Conservation (phyloP, 352 stramenopile species). For the Pythium rhizo-oryzae region DNA sequence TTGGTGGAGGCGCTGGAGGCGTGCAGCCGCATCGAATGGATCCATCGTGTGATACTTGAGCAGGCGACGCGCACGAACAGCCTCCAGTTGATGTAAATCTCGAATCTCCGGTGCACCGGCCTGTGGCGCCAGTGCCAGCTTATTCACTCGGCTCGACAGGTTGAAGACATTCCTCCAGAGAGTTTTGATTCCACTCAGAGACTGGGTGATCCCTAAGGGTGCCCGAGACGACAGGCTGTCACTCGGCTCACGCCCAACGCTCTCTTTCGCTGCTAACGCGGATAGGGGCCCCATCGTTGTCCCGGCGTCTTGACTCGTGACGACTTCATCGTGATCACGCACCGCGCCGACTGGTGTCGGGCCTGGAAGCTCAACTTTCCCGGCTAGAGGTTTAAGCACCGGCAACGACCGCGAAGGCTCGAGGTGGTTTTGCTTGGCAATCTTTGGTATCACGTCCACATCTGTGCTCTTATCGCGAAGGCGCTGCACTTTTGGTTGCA, state of each 20-base stretch:
- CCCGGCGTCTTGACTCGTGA: too few relatives aligned
- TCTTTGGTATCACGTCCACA: not conserved
- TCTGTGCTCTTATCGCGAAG: not conserved
- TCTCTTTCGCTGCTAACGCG: not conserved
- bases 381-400: not conserved
- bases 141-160: constrained; percentile 5
- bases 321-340: too few relatives aligned
- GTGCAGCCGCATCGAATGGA: constrained; percentile 36
- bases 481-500: constrained; percentile 4
- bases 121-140: constrained; percentile 17
- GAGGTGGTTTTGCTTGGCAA: too few relatives aligned
- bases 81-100: constrained; percentile 26
- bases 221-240: not conserved
- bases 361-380: too few relatives aligned
- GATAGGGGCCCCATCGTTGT: too few relatives aligned
- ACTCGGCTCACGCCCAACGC: not conserved
- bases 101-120: not conserved
- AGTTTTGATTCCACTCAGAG: not conserved
- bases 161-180: not conserved
- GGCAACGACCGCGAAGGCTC: too few relatives aligned
- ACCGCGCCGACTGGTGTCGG: too few relatives aligned
- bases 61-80: constrained; percentile 20
- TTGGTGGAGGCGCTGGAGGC: constrained; percentile 29
- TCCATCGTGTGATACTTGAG: constrained; percentile 35
- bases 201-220: not conserved